These are phyloP conservation scores for Podaxis mareebaensis DNA, from an alignment of 768 basidiomycete species.

Conservation along the genomic window DNA sequence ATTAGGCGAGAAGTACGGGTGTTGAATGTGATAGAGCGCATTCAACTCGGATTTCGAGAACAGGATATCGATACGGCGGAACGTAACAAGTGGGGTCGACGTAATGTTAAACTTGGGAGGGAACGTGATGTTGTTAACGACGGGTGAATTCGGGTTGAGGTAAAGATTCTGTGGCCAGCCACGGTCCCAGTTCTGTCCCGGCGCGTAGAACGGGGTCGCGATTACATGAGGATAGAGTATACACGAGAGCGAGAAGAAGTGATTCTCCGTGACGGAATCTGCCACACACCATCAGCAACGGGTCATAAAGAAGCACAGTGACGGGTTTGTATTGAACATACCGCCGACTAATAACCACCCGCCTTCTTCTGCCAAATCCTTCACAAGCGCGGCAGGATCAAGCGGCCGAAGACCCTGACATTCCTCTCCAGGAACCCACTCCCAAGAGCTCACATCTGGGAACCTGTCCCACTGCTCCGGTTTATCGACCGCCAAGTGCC, in stretches of 20 bases:
- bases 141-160: constrained; percentile 55
- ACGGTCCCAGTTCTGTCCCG: constrained; percentile 56
- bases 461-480: constrained; percentile 50
- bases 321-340: constrained; percentile 22
- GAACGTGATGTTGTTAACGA: constrained; percentile 41
- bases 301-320: neutral
- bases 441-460: constrained; percentile 50
- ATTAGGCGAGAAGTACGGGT: constrained; percentile 27
- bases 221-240: constrained; percentile 64
- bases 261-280: constrained; percentile 73
- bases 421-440: constrained; percentile 48
- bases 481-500: constrained; percentile 62
- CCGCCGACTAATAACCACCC: constrained; percentile 72
- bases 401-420: constrained; percentile 45
- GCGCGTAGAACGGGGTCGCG: constrained; percentile 62
- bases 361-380: constrained; percentile 63
- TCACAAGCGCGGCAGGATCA: constrained; percentile 44
- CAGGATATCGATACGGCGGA: constrained; percentile 65
- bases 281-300: neutral
- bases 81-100: constrained; percentile 61
- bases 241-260: constrained; percentile 75
- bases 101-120: constrained; percentile 56
- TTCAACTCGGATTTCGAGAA: constrained; percentile 48
- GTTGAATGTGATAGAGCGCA: constrained; percentile 39
- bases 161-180: constrained; percentile 67